These are phyloP conservation scores for Musa itinerans DNA, from an alignment of 176 grass and related monocot genomes.

Conservation along the genomic window DNA sequence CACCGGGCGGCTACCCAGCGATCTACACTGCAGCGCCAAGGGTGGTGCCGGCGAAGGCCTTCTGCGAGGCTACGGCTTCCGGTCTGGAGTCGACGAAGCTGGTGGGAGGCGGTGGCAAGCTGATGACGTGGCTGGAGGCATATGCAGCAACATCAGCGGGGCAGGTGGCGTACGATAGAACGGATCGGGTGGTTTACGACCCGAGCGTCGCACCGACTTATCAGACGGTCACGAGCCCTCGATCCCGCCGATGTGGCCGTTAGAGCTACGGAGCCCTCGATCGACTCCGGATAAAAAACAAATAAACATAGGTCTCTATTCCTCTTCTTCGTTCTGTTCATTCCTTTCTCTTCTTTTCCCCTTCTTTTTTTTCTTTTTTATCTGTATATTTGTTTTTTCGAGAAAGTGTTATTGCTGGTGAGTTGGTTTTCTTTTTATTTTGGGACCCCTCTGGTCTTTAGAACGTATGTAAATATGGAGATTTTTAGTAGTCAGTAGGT, in stretches of 20 bases:
- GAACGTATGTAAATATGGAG: no score
- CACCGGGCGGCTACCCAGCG: background rate
- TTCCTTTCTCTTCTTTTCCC: no score
- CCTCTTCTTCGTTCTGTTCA: no score
- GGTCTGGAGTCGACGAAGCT: background rate
- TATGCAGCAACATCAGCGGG: background rate
- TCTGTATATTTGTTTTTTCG: no score
- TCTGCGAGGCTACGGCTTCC: slow-evolving; percentile 10
- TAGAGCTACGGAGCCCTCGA: slow-evolving; percentile 50
- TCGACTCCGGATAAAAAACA: no score
- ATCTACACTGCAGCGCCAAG: slow-evolving; percentile 4
- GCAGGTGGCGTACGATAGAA: slow-evolving; percentile 61
- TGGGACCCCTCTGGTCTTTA: no score
- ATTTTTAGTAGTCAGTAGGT: no score
- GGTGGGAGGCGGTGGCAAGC: background rate
- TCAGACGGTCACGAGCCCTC: slow-evolving; percentile 25
- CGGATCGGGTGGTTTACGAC: slow-evolving; percentile 73
- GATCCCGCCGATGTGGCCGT: slow-evolving; percentile 31
- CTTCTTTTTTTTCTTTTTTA: no score
- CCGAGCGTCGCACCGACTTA: slow-evolving; percentile 55
- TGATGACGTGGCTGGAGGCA: background rate
- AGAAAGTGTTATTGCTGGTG: no score
- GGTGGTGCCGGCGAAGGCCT: background rate
- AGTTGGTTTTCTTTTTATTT: no score
- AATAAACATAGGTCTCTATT: no score